Percentiles rank a stretch among this genome's conserved stretches.
phyloP scores from a whole-genome alignment of 176 grass and related monocot genomes.

The Oryza nivara region DNA sequence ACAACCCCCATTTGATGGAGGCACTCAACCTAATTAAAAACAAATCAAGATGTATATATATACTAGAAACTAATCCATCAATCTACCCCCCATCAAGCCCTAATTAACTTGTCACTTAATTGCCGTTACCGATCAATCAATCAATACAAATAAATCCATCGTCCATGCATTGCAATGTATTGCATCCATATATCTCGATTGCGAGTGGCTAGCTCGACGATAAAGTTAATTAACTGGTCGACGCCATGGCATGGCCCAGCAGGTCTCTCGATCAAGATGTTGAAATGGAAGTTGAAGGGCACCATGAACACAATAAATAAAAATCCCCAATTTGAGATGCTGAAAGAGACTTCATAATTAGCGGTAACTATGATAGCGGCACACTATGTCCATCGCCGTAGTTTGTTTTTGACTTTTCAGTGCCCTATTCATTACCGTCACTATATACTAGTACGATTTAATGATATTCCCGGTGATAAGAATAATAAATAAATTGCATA shows the following conservation, averaged over 20 bases:
- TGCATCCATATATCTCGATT: neutral
- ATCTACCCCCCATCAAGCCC: neutral
- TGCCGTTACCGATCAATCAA: neutral
- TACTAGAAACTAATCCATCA: too few relatives aligned
- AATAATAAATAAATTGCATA: neutral
- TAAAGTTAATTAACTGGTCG: neutral
- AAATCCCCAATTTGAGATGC: neutral
- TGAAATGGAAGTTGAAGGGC: neutral
- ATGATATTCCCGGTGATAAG: neutral
- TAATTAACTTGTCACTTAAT: conserved; percentile 2
- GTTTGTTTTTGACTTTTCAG: neutral
- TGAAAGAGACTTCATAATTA: neutral
- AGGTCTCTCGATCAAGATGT: neutral
- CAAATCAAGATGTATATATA: too few relatives aligned
- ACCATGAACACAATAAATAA: neutral
- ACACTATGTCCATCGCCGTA: neutral
- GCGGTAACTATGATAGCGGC: neutral
- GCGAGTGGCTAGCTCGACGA: neutral
- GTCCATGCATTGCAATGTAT: too few relatives aligned
- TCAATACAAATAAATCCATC: neutral
- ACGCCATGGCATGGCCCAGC: neutral
- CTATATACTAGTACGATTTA: neutral
- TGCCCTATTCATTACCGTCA: neutral
- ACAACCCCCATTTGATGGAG: too few relatives aligned
- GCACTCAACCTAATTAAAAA: too few relatives aligned